These are phyloP conservation scores for Paramyrothecium sp. DNA, from an alignment of 2,329 filamentous ascomycete species.

Conservation along the genomic window DNA sequence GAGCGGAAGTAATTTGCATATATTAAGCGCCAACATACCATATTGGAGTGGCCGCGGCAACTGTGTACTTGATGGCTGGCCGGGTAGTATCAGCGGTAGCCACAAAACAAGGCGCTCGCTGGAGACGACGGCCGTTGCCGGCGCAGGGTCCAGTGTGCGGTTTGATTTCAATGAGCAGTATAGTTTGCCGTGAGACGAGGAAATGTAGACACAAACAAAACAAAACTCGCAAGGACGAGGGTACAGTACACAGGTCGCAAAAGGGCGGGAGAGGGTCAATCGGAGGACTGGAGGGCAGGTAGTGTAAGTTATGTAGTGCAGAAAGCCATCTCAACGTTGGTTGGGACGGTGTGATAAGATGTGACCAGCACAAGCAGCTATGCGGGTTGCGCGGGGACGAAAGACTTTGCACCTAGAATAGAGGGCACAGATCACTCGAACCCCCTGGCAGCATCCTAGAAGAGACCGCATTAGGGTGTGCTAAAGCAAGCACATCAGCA, in stretches of 20 bases:
- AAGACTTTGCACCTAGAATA: constrained; percentile 9
- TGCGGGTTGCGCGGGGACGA: not conserved
- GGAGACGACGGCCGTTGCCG: constrained; percentile 34
- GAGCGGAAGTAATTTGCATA: constrained; percentile 1
- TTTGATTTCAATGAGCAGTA: constrained; percentile 8
- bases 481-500: not conserved
- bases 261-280: constrained; percentile 34
- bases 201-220: constrained; percentile 22
- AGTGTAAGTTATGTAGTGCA: constrained; percentile 47
- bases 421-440: not conserved
- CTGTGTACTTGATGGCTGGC: constrained; percentile 13
- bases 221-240: constrained; percentile 29
- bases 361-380: constrained; percentile 7
- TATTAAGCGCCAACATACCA: constrained; percentile 25
- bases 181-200: constrained; percentile 24
- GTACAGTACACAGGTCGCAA: constrained; percentile 36
- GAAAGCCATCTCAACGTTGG: not conserved
- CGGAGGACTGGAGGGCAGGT: constrained; percentile 39
- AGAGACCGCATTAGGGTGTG: not conserved
- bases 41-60: constrained; percentile 20
- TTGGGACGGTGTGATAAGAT: constrained; percentile 10
- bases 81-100: constrained; percentile 9
- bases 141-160: constrained; percentile 25
- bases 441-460: not conserved
- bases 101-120: constrained; percentile 16